Percentiles rank a stretch among this genome's conserved stretches.
Conservation (phyloP, 1,139 yeast species). For the Zygoascus hellenicus region DNA sequence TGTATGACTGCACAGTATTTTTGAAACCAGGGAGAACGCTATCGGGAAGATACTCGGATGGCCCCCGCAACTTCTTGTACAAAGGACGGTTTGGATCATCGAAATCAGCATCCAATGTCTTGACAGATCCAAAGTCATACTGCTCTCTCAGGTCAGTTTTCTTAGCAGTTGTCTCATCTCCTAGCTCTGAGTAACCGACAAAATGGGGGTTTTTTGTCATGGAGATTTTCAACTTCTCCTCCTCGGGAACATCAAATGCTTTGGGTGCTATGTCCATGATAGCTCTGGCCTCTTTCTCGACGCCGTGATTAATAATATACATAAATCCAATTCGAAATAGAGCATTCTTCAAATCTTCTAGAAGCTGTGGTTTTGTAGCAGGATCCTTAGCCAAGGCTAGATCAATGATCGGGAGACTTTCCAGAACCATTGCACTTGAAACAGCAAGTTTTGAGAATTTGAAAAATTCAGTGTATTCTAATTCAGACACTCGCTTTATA, state of each 20-base stretch:
- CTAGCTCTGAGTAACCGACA: constrained; percentile 59
- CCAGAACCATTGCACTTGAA: constrained; percentile 25
- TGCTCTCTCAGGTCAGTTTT: constrained; percentile 63
- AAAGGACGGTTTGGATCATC: constrained; percentile 42
- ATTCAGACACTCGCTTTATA: no score
- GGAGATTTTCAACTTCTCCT: constrained; percentile 47
- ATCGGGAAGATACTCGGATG: constrained; percentile 56
- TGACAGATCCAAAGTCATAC: constrained; percentile 59
- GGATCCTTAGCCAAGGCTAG: constrained; percentile 33
- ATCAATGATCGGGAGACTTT: constrained; percentile 32
- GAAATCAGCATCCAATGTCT: constrained; percentile 30
- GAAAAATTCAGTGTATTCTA: no score
- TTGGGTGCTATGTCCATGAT: constrained; percentile 42
- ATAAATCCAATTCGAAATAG: constrained; percentile 59
- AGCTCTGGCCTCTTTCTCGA: constrained; percentile 35
- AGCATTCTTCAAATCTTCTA: constrained; percentile 46
- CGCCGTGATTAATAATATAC: constrained; percentile 48
- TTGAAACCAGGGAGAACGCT: constrained; percentile 46
- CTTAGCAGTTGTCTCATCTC: constrained; percentile 60
- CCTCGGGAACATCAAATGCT: constrained; percentile 51
- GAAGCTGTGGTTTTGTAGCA: constrained; percentile 40
- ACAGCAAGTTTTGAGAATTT: constrained; percentile 23
- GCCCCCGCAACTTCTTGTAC: constrained; percentile 58
- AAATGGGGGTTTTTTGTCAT: constrained; percentile 64
- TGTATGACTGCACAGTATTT: constrained; percentile 42